Conservation (phyloP, 306 rosid genomes). For the Castanea sativa region DNA sequence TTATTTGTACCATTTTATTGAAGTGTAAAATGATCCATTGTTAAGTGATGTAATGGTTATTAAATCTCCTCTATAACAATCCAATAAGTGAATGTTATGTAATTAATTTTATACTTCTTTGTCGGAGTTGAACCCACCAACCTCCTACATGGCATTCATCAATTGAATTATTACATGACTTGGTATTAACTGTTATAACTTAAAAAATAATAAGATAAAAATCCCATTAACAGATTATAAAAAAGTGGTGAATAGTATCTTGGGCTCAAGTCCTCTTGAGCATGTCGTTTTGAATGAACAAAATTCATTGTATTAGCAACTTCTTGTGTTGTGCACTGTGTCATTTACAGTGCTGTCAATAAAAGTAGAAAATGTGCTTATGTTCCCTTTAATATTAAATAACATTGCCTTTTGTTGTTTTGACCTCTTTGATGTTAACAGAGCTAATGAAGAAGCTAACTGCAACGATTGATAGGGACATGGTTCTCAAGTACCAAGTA, state of each 20-base stretch:
- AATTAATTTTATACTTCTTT: too few relatives aligned
- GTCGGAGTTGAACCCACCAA: too few relatives aligned
- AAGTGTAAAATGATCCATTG: too few relatives aligned
- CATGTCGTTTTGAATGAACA: not conserved
- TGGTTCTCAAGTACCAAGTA: conserved; percentile 70
- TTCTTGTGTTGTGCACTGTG: not conserved
- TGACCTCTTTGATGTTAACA: conserved; percentile 14
- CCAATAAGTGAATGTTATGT: too few relatives aligned
- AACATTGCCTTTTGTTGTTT: not conserved
- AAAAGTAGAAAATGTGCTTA: not conserved
- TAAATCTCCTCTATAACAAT: too few relatives aligned
- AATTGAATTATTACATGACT: too few relatives aligned
- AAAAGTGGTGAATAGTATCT: not conserved
- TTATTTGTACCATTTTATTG: too few relatives aligned
- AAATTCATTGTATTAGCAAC: not conserved
- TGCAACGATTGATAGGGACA: conserved; percentile 48
- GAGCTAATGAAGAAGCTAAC: conserved; percentile 64
- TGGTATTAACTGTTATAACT: too few relatives aligned
- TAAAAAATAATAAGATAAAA: too few relatives aligned
- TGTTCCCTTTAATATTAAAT: not conserved
- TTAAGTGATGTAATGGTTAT: too few relatives aligned
- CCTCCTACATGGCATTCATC: too few relatives aligned
- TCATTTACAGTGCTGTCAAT: not conserved
- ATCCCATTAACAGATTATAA: not conserved
- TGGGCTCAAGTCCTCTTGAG: not conserved